Percentiles rank a stretch among this genome's conserved stretches.
Evolutionary conservation across 2,329 filamentous ascomycete species (phyloP).

Genomic region (Diplodia seriata): DNA sequence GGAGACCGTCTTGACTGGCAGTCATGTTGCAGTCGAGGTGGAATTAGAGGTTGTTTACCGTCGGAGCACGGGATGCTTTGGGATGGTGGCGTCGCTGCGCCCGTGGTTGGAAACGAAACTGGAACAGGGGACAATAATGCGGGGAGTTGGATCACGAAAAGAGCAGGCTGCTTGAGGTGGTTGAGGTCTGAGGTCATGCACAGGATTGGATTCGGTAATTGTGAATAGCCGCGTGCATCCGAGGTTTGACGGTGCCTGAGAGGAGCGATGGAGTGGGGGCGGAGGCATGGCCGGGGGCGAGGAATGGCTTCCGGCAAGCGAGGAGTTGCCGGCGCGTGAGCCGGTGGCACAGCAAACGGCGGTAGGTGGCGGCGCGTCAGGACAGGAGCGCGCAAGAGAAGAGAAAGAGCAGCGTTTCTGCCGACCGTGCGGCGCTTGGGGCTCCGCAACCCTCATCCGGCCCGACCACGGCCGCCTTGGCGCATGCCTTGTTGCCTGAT

Average conservation of each 20-base stretch:
- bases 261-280: neutral
- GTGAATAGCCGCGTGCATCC: constrained; percentile 15
- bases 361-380: neutral
- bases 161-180: neutral
- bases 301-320: neutral
- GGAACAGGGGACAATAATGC: neutral
- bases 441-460: neutral
- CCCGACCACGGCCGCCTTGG: neutral
- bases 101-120: constrained; percentile 17
- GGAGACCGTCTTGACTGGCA: neutral
- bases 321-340: constrained; percentile 18
- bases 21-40: constrained; percentile 9
- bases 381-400: neutral
- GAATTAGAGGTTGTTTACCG: neutral
- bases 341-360: constrained; percentile 14
- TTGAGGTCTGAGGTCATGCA: neutral
- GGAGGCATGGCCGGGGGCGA: constrained; percentile 7
- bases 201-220: constrained; percentile 4
- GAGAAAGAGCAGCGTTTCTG: neutral
- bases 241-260: constrained; percentile 2
- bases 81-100: constrained; percentile 9
- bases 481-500: neutral
- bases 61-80: constrained; percentile 9
- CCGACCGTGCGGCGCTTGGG: neutral
- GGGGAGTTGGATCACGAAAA: neutral